Conservation (phyloP, 441 rosid species). For the Kokia cookei region DNA sequence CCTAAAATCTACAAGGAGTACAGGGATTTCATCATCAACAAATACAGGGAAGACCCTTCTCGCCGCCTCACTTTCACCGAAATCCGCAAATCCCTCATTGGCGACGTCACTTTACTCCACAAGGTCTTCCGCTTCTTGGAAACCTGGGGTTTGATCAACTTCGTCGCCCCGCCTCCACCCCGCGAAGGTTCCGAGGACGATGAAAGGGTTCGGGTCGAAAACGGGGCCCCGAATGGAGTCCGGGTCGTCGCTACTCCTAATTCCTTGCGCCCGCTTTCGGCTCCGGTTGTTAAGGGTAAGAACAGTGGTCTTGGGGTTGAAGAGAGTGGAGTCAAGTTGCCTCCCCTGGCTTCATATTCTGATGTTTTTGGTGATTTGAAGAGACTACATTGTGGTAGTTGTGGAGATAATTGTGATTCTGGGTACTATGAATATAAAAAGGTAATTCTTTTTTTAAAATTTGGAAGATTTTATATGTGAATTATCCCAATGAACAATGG, state of each 20-base stretch:
- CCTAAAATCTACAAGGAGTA: conserved; percentile 92
- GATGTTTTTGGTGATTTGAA: conserved; percentile 52
- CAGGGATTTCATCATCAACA: conserved; percentile 85
- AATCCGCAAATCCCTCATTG: conserved; percentile 71
- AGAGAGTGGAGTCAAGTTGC: conserved; percentile 35
- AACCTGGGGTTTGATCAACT: conserved; percentile 77
- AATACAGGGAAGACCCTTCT: conserved; percentile 75
- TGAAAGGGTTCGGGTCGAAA: conserved; percentile 44
- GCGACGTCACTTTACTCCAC: conserved; percentile 71
- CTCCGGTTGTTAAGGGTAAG: conserved; percentile 24
- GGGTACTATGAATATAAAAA: conserved; percentile 44
- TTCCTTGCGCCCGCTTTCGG: conserved; percentile 50
- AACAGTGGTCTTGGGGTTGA: conserved; percentile 6
- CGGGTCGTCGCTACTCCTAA: conserved; percentile 67
- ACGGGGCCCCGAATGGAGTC: conserved; percentile 65
- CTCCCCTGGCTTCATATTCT: conserved; percentile 66
- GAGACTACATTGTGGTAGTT: conserved; percentile 43
- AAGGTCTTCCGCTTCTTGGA: conserved; percentile 73
- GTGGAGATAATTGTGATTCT: conserved; percentile 45
- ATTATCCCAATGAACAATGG: not conserved
- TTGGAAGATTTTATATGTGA: not conserved
- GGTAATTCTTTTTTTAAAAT: conserved; percentile 24
- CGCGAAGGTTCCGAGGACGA: conserved; percentile 16
- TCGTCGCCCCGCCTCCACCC: conserved; percentile 21
- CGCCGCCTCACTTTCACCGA: conserved; percentile 69